Evolutionary conservation across 106 monocot genomes (phyloP), one percentile per base, ranked within the genome.

Genomic region (Chionographis japonica): DNA sequence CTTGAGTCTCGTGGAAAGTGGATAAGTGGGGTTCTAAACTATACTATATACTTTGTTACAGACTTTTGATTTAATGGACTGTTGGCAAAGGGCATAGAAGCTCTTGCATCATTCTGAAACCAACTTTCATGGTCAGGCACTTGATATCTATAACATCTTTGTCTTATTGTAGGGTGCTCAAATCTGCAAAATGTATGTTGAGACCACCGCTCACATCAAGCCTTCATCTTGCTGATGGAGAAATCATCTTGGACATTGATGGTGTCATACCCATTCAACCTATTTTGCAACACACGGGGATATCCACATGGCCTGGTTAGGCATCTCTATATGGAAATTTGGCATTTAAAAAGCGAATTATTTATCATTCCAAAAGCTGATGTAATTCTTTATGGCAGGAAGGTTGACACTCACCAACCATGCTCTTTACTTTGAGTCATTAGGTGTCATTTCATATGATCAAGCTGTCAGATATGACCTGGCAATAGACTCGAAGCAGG

Each of bases 271-370:
- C 90, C 40, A 91, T 89, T 62, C 91, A 92, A 42, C 84, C 88
- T 77, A 78, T 95, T 71, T 68, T 91, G 57, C 95, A 89, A 68
- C 95, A 95, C 52, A 84, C 82, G 54, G 91, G 91, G 50, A 91
- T 79, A 62, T 82, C 91, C 61, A 84, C 91, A 68, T 84, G 85
- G 84, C 91, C 95, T 76, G 95, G 95, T 95, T 77, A 80, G 71
- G 66, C 18, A 67, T 80, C 78, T 82, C 61, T 53, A 72, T 73
- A 51, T 76, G 73, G 64, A 72, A 77, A 71, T 69, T 65, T 68
- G 63, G 38, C 42, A 40, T 12, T 67, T 40, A 20, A 54, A n/a
- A n/a, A 66, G 52, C 41, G 35, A 52, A 72, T 37, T 42, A 60
- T 54, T 18, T 18, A 60, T 68, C 36, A 65, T 68, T 68, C 35